These are phyloP conservation scores for Pichia deserticola DNA, from an alignment of 805 yeast species.

Conservation along the genomic window DNA sequence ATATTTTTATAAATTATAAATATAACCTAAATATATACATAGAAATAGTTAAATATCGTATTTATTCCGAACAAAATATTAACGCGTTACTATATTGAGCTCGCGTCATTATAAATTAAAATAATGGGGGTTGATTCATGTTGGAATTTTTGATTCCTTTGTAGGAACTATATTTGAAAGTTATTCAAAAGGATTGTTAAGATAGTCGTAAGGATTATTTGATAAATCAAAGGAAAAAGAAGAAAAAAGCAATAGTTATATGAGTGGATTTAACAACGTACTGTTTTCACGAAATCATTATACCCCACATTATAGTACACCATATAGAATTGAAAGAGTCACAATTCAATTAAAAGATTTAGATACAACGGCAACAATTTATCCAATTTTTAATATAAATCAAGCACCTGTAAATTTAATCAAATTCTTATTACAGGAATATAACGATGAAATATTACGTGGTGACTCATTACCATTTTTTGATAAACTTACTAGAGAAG, in stretches of 20 bases:
- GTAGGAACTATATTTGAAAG: too few relatives aligned
- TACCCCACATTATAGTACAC: conserved; percentile 24
- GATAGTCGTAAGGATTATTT: not conserved
- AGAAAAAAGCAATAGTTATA: not conserved
- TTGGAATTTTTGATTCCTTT: too few relatives aligned
- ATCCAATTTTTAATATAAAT: conserved; percentile 64
- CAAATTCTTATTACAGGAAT: conserved; percentile 82
- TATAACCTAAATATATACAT: too few relatives aligned
- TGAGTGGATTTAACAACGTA: conserved; percentile 29
- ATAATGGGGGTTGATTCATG: too few relatives aligned
- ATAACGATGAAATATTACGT: conserved; percentile 82
- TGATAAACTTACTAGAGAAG: conserved; percentile 67
- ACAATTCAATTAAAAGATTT: conserved; percentile 80
- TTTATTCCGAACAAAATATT: too few relatives aligned
- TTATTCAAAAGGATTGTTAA: not conserved
- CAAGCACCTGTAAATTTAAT: conserved; percentile 72
- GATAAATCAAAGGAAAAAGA: too few relatives aligned
- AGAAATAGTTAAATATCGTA: too few relatives aligned
- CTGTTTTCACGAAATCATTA: conserved; percentile 24
- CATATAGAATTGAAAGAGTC: conserved; percentile 45
- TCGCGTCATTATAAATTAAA: too few relatives aligned
- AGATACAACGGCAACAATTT: conserved; percentile 87
- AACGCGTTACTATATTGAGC: too few relatives aligned
- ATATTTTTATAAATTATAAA: too few relatives aligned
- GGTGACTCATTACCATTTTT: conserved; percentile 87